These are phyloP conservation scores for Monilinia fructigena DNA, from an alignment of 2,329 filamentous ascomycete genomes.

Conservation along the genomic window DNA sequence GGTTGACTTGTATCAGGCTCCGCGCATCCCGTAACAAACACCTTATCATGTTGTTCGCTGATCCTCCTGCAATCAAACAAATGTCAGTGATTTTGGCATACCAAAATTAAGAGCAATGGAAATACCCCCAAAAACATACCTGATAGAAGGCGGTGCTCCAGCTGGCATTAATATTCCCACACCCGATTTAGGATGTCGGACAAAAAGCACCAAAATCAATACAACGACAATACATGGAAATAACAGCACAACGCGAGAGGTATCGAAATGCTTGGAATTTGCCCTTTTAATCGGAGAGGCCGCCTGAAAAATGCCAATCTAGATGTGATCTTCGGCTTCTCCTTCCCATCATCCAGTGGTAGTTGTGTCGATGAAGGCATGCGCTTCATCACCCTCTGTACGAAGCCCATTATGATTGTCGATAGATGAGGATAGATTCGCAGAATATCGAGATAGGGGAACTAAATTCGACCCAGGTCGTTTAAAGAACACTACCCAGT, in stretches of 20 bases:
- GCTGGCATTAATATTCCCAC: constrained; percentile 84
- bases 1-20: constrained; percentile 72
- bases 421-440: constrained; percentile 21
- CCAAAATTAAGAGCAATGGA: neutral
- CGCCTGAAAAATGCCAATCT: constrained; percentile 78
- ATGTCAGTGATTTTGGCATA: constrained; percentile 26
- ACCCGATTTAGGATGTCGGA: constrained; percentile 80
- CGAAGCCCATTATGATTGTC: constrained; percentile 48
- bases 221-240: constrained; percentile 91
- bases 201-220: constrained; percentile 84
- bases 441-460: constrained; percentile 35
- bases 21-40: constrained; percentile 88
- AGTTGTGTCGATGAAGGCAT: constrained; percentile 48
- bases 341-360: constrained; percentile 48
- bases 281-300: constrained; percentile 81
- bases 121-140: constrained; percentile 52
- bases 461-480: constrained; percentile 25
- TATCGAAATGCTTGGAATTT: constrained; percentile 92
- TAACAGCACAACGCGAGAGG: constrained; percentile 85
- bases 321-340: constrained; percentile 44
- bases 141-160: constrained; percentile 82
- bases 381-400: constrained; percentile 53
- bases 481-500: constrained; percentile 23
- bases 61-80: constrained; percentile 67
- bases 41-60: constrained; percentile 94